Conservation (phyloP, 768 basidiomycete genomes). For the Hericium coralloides region DNA sequence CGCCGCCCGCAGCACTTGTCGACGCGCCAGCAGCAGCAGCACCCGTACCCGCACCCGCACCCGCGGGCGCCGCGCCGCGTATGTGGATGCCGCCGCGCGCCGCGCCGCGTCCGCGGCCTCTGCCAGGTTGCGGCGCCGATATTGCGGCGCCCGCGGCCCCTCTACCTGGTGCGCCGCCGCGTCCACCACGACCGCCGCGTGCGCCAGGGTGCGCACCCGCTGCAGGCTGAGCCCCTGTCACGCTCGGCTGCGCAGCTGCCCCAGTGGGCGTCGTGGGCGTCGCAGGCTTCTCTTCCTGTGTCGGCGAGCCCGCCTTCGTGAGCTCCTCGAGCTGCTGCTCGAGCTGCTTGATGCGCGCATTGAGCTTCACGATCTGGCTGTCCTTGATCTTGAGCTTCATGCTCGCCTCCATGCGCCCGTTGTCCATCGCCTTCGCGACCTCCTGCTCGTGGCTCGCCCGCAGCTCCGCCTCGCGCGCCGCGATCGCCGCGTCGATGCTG, state of each 20-base stretch:
- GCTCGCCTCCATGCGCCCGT: slow-evolving; percentile 54
- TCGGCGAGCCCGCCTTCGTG: slow-evolving; percentile 34
- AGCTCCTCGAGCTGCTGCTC: slow-evolving; percentile 54
- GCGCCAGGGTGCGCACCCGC: not conserved
- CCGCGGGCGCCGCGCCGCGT: slow-evolving; percentile 9
- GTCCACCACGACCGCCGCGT: not conserved
- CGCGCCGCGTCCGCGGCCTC: slow-evolving; percentile 12
- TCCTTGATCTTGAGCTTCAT: slow-evolving; percentile 67
- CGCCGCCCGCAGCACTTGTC: not conserved
- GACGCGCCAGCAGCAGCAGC: slow-evolving; percentile 2
- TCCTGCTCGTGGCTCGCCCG: slow-evolving; percentile 44
- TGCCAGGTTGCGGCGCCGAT: not conserved
- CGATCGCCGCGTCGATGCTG: slow-evolving; percentile 40
- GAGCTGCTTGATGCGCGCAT: slow-evolving; percentile 57
- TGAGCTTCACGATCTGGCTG: slow-evolving; percentile 50
- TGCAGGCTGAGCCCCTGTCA: slow-evolving; percentile 13
- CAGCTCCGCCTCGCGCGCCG: slow-evolving; percentile 37
- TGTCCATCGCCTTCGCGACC: slow-evolving; percentile 56
- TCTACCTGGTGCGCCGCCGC: not conserved
- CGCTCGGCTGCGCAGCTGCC: not conserved
- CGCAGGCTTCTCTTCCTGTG: slow-evolving; percentile 5
- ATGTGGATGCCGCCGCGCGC: slow-evolving; percentile 5
- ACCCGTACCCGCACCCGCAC: not conserved
- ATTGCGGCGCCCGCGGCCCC: not conserved
- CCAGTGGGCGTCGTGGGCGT: slow-evolving; percentile 19